A percentile compares a stretch with the other conserved stretches of the same genome.
Evolutionary conservation across 805 yeast genomes (phyloP).

Genomic region (Hemisphaericaspora nanyangensis): DNA sequence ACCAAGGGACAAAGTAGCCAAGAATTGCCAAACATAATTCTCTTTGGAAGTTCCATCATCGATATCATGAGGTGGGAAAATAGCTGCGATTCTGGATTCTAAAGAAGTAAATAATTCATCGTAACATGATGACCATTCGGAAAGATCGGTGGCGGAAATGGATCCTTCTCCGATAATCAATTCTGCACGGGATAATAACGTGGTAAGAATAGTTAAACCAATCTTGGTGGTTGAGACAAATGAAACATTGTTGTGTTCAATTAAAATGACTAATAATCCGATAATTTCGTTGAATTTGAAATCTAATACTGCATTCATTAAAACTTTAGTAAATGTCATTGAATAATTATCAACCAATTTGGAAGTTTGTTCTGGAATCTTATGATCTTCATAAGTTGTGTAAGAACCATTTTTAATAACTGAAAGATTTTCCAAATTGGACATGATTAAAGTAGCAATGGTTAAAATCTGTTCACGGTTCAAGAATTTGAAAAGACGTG

Average conservation of each 20-base stretch:
- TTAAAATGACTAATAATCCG: slow-evolving; percentile 65
- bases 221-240: slow-evolving; percentile 68
- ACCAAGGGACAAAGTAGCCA: slow-evolving; percentile 89
- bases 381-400: slow-evolving; percentile 51
- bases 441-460: slow-evolving; percentile 71
- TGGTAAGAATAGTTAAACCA: slow-evolving; percentile 83
- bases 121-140: slow-evolving; percentile 76
- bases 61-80: slow-evolving; percentile 71
- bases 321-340: slow-evolving; percentile 73
- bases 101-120: slow-evolving; percentile 75
- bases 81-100: slow-evolving; percentile 69
- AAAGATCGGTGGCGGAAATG: slow-evolving; percentile 51
- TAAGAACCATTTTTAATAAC: slow-evolving; percentile 79
- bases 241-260: slow-evolving; percentile 67
- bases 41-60: slow-evolving; percentile 57
- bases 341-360: slow-evolving; percentile 76
- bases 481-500: slow-evolving; percentile 82
- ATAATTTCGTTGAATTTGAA: slow-evolving; percentile 76
- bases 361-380: slow-evolving; percentile 47
- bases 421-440: slow-evolving; percentile 73
- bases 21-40: slow-evolving; percentile 89
- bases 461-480: slow-evolving; percentile 72
- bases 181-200: slow-evolving; percentile 89
- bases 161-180: slow-evolving; percentile 79
- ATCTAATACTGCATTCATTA: slow-evolving; percentile 80